Base-by-base conservation (phyloP, 306 rosid species). In the Trifolium repens region DNA sequence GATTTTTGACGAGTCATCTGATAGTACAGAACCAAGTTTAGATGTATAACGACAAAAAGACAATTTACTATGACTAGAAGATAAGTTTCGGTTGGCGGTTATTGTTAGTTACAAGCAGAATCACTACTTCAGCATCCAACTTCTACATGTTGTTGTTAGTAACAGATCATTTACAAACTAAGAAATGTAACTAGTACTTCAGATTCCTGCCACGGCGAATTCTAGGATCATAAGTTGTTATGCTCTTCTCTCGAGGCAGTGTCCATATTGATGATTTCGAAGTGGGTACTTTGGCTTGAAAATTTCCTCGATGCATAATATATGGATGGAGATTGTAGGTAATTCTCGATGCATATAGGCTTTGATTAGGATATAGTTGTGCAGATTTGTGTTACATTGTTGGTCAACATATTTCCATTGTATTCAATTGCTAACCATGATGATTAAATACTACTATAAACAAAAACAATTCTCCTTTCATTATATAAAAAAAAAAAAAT, bases 21-120 rank as follows among this genome's bases (percentile, higher is more conserved):
- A 69, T 73, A 85, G 79, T 72, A 65, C 13, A 26, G 83, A 79
- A 63, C 59, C 78, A 39, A 27, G 12, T 71, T 69, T 39, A 19
- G 80, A 80, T 76, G 78, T 73, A 19, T 16, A 11, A 16, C 17
- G 54, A 6, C 69, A 64, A 44, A 75, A 87, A 74, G 83, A 81
- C 49, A 78, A 80, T 74, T 6, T 52, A 70, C 80, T 44, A 43
- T 50, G 14, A 37, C 19, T 54, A 14, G 49, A 49, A 24, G 61
- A 69, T 49, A 75, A 82, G 63, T 26, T 75, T 58, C 39, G 77
- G 68, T 67, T 53, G 61, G 65, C 26, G 11, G 70, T 66, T 59
- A 68, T 70, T 78, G 43, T 77, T 65, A 26, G 35, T 73, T 59
- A 7, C 60, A 53, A 52, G 15, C 44, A 17, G 47, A 50, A 24